Evolutionary conservation across 2,329 filamentous ascomycete genomes (phyloP).

Genomic region (Ophiosphaerella narmari): DNA sequence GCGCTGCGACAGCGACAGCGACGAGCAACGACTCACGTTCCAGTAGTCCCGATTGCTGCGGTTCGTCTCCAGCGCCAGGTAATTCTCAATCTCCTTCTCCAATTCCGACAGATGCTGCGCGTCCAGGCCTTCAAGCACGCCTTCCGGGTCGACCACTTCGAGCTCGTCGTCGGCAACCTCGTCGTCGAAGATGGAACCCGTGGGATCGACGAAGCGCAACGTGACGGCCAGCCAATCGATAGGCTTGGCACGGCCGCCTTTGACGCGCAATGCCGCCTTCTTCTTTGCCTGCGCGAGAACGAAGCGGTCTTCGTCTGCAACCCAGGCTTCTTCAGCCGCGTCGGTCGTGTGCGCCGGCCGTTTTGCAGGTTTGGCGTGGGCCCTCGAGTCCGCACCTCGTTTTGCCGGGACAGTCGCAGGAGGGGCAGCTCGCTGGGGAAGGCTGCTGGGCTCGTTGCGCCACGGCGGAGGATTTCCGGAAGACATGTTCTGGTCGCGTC

Average conservation of each 20-base stretch:
- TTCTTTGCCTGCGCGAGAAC: slow-evolving; percentile 97
- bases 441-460: slow-evolving; percentile 29
- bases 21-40: slow-evolving; percentile 58
- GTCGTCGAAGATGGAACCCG: slow-evolving; percentile 79
- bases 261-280: slow-evolving; percentile 93
- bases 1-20: slow-evolving; percentile 15
- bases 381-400: slow-evolving; percentile 48
- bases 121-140: slow-evolving; percentile 75
- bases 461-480: slow-evolving; percentile 42
- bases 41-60: slow-evolving; percentile 83
- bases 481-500: slow-evolving; percentile 24
- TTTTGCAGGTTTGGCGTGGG: slow-evolving; percentile 35
- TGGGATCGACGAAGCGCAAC: slow-evolving; percentile 82
- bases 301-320: slow-evolving; percentile 93
- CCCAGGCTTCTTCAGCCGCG: slow-evolving; percentile 66
- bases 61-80: slow-evolving; percentile 79
- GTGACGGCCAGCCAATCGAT: slow-evolving; percentile 95
- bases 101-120: slow-evolving; percentile 72
- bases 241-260: slow-evolving; percentile 85
- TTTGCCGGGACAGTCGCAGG: slow-evolving; percentile 48
- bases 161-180: slow-evolving; percentile 77
- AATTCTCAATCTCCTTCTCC: slow-evolving; percentile 80
- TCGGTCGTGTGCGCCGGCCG: slow-evolving; percentile 51
- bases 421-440: slow-evolving; percentile 26
- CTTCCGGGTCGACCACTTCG: slow-evolving; percentile 77